phyloP scores from a whole-genome alignment of 2,329 filamentous ascomycete species.

The Paracoccidioides lutzii region DNA sequence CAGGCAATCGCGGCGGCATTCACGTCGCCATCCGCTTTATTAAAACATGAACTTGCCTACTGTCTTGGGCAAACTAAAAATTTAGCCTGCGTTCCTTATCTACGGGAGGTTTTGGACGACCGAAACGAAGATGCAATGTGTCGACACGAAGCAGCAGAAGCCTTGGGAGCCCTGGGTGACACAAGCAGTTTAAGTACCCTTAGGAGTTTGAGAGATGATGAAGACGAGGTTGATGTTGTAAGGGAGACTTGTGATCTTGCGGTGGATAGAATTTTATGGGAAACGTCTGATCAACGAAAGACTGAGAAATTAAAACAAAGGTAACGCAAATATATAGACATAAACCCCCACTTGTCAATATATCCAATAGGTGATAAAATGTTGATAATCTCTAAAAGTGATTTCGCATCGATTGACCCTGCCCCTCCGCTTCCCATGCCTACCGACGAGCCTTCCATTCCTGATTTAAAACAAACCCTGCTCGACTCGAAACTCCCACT shows the following conservation, averaged over 20 bases:
- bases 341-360: not conserved
- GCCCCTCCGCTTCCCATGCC: slow-evolving; percentile 72
- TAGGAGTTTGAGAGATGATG: slow-evolving; percentile 58
- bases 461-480: slow-evolving; percentile 60
- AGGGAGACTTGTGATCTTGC: slow-evolving; percentile 95
- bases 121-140: slow-evolving; percentile 85
- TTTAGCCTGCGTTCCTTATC: slow-evolving; percentile 55
- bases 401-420: slow-evolving; percentile 91
- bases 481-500: slow-evolving; percentile 68
- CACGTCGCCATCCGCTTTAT: slow-evolving; percentile 66
- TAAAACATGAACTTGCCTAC: slow-evolving; percentile 96
- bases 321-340: slow-evolving; percentile 35
- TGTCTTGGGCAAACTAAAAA: slow-evolving; percentile 88
- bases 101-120: slow-evolving; percentile 64
- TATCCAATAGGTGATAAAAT: slow-evolving; percentile 3
- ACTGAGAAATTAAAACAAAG: slow-evolving; percentile 69
- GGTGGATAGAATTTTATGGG: slow-evolving; percentile 87
- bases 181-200: slow-evolving; percentile 60
- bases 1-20: slow-evolving; percentile 82
- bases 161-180: slow-evolving; percentile 75
- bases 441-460: slow-evolving; percentile 49
- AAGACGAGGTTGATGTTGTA: slow-evolving; percentile 66
- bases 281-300: slow-evolving; percentile 59
- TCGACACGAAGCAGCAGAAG: slow-evolving; percentile 91
- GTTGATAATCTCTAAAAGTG: slow-evolving; percentile 41